Evolutionary conservation across 441 rosid genomes (phyloP).

Genomic region (Pelargonium myrrhifolium): DNA sequence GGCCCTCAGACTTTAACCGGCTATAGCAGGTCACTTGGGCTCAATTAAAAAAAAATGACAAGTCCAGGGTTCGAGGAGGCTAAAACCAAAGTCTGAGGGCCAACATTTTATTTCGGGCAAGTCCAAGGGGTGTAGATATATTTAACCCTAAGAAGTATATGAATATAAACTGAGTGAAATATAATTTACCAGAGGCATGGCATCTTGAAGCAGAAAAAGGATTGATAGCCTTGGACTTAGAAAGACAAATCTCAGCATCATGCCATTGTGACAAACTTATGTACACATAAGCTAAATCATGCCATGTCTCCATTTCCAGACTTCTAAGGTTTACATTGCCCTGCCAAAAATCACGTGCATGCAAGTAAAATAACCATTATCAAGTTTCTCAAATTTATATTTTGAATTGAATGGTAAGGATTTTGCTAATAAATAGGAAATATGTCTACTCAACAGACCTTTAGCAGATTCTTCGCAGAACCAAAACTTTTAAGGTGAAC

Average conservation of each 20-base stretch:
- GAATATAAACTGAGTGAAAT: background rate
- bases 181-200: conserved; percentile 30
- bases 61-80: no score
- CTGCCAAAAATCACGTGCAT: conserved; percentile 26
- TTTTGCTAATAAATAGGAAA: conserved; percentile 11
- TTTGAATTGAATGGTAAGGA: background rate
- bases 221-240: conserved; percentile 59
- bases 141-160: no score
- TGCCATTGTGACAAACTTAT: conserved; percentile 64
- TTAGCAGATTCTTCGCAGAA: conserved; percentile 36
- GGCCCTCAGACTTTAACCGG: no score
- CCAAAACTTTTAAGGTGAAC: conserved; percentile 57
- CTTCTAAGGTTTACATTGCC: conserved; percentile 32
- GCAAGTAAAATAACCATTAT: no score
- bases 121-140: no score
- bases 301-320: conserved; percentile 83
- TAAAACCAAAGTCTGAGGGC: no score
- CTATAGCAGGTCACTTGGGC: no score
- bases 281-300: conserved; percentile 70
- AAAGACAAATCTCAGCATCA: conserved; percentile 86
- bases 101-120: no score
- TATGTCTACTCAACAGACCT: conserved; percentile 32
- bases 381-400: no score
- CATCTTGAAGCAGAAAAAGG: conserved; percentile 54
- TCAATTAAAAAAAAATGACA: no score